Conservation (phyloP, 2,329 filamentous ascomycete species). For the Alternaria triticimaculans region DNA sequence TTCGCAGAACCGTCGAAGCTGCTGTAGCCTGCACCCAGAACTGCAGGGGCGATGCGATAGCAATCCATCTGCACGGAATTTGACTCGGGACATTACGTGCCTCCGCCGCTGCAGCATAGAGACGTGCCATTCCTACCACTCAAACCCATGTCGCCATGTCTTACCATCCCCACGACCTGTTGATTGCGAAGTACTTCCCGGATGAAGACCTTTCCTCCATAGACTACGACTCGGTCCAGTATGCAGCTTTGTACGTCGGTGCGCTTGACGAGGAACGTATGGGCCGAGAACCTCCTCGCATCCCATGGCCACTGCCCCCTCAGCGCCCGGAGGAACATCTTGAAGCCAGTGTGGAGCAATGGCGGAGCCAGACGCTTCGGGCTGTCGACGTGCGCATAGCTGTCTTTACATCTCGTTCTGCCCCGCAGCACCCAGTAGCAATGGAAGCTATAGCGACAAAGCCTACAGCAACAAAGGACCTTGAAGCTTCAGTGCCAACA, state of each 20-base stretch:
- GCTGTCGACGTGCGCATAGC: background rate
- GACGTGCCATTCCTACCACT: background rate
- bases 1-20: background rate
- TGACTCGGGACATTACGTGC: background rate
- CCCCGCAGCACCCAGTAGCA: background rate
- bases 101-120: too few relatives aligned
- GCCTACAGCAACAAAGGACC: background rate
- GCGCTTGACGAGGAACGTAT: background rate
- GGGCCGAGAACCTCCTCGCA: background rate
- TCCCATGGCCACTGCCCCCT: background rate
- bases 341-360: background rate
- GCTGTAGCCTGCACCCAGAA: background rate
- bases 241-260: background rate
- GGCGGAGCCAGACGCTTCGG: background rate
- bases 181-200: background rate
- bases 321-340: background rate
- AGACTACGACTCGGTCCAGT: background rate
- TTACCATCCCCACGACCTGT: constrained; percentile 1
- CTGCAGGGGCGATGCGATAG: background rate
- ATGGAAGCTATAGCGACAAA: background rate
- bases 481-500: background rate
- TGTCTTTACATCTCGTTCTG: background rate
- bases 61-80: background rate
- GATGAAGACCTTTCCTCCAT: background rate
- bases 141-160: background rate